Percentiles rank a stretch among this genome's conserved stretches.
Conservation (phyloP, 345 rosid genomes). For the Arabis hirsuta region DNA sequence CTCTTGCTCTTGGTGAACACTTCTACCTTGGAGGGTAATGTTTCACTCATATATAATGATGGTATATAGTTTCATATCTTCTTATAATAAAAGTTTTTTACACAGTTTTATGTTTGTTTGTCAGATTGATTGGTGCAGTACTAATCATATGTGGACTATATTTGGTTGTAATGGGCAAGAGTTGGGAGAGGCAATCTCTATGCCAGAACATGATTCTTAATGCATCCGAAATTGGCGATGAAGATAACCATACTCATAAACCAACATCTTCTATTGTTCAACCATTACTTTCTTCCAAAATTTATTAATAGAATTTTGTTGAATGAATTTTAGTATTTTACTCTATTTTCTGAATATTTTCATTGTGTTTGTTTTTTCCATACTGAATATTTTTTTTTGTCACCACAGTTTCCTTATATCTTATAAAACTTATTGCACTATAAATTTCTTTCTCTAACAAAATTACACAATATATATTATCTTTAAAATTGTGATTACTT, state of each 20-base stretch:
- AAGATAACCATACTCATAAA: conserved; percentile 13
- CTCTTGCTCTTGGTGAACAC: conserved; percentile 62
- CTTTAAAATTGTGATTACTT: too few species aligned
- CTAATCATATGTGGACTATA: conserved; percentile 61
- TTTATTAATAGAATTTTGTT: not conserved
- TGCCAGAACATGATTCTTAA: conserved; percentile 20
- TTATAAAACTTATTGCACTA: too few species aligned
- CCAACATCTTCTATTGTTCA: conserved; percentile 38
- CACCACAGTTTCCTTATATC: too few species aligned
- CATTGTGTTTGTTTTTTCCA: too few species aligned
- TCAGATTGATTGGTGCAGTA: conserved; percentile 62
- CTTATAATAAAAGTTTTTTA: not conserved
- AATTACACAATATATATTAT: too few species aligned
- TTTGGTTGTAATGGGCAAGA: conserved; percentile 67
- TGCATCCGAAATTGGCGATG: conserved; percentile 22
- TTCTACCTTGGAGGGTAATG: conserved; percentile 68
- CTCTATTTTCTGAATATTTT: too few species aligned
- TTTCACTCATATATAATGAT: not conserved
- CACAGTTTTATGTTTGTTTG: not conserved
- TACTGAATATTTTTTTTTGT: too few species aligned
- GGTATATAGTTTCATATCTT: not conserved
- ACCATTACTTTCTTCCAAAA: conserved; percentile 46
- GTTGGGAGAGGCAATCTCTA: conserved; percentile 50
- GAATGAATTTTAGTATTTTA: too few species aligned
- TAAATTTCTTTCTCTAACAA: too few species aligned